Evolutionary conservation across 2,329 filamentous ascomycete species (phyloP).

Genomic region (Calonectria multiphialidica): DNA sequence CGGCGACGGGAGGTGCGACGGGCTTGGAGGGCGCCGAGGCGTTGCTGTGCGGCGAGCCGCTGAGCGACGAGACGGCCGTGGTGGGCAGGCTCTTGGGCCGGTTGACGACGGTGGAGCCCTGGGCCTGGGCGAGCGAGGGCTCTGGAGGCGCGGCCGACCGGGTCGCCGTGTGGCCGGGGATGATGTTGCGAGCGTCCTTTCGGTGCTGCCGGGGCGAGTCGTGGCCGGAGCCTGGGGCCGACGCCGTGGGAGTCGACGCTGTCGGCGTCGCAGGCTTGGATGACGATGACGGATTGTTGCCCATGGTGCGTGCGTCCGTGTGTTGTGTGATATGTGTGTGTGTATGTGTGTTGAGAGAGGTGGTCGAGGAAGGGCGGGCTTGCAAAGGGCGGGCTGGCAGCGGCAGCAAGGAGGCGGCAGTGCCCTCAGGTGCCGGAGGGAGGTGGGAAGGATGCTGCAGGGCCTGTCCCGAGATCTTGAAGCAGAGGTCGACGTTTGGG

Average conservation of each 20-base stretch:
- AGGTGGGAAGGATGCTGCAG: not conserved
- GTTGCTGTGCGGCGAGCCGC: conserved; percentile 59
- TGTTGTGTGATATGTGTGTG: not conserved
- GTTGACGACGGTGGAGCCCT: conserved; percentile 65
- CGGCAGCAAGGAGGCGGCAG: not conserved
- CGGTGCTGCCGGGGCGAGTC: conserved; percentile 48
- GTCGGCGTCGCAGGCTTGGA: conserved; percentile 51
- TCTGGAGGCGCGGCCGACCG: conserved; percentile 71
- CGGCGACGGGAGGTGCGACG: conserved; percentile 33
- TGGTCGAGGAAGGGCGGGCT: not conserved
- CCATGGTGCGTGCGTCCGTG: conserved; percentile 46
- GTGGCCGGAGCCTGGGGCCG: conserved; percentile 42
- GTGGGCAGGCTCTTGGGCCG: conserved; percentile 61
- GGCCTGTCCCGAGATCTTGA: not conserved
- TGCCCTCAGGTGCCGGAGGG: not conserved
- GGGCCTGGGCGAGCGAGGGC: conserved; percentile 71
- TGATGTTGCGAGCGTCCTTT: conserved; percentile 60
- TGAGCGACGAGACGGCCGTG: conserved; percentile 63
- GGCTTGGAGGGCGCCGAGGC: conserved; percentile 45
- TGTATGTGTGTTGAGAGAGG: not conserved
- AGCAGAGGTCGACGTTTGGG: not conserved
- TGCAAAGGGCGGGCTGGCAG: not conserved
- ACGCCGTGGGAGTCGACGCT: conserved; percentile 36
- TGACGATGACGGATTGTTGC: conserved; percentile 54
- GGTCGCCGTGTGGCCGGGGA: conserved; percentile 66